A percentile compares a stretch with the other conserved stretches of the same genome.
phyloP scores from a whole-genome alignment of 1,284 basidiomycete species.

The Peniophora sp. region DNA sequence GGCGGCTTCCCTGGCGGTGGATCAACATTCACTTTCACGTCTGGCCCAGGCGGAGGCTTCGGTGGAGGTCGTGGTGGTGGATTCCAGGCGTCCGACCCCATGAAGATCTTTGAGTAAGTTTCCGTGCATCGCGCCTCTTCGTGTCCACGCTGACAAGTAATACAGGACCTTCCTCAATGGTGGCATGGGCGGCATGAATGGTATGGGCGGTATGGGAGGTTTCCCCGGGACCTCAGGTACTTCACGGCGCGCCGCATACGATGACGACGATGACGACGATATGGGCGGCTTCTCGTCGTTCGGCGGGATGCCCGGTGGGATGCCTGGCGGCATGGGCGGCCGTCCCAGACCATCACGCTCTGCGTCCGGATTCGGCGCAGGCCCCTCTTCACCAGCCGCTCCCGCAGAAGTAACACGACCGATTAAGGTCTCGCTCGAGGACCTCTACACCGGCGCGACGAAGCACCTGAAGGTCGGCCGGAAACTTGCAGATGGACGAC shows the following conservation, averaged over 20 bases:
- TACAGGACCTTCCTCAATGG: conserved; percentile 62
- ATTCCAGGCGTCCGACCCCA: conserved; percentile 77
- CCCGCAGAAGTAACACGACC: conserved; percentile 74
- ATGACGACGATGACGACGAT: conserved; percentile 45
- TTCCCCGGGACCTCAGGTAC: conserved; percentile 27
- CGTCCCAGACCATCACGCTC: conserved; percentile 13
- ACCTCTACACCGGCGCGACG: conserved; percentile 83
- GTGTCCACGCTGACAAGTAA: conserved; percentile 22
- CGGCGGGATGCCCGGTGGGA: conserved; percentile 43
- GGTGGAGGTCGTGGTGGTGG: conserved; percentile 31
- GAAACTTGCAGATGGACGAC: conserved; percentile 59
- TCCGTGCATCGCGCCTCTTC: no score
- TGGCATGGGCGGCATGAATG: conserved; percentile 32
- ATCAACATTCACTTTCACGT: conserved; percentile 54
- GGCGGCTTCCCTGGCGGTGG: conserved; percentile 40
- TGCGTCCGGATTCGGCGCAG: conserved; percentile 4
- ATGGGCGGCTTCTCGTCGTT: conserved; percentile 28
- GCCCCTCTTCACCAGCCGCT: conserved; percentile 20
- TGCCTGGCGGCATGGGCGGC: conserved; percentile 24
- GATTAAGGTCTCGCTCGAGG: conserved; percentile 82
- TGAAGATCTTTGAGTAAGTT: conserved; percentile 83
- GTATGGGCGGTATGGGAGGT: conserved; percentile 29
- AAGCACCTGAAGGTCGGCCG: conserved; percentile 90
- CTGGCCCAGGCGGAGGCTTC: conserved; percentile 34
- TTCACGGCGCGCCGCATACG: conserved; percentile 27